phyloP scores from a whole-genome alignment of 345 rosid species.

The Angophora floribunda region DNA sequence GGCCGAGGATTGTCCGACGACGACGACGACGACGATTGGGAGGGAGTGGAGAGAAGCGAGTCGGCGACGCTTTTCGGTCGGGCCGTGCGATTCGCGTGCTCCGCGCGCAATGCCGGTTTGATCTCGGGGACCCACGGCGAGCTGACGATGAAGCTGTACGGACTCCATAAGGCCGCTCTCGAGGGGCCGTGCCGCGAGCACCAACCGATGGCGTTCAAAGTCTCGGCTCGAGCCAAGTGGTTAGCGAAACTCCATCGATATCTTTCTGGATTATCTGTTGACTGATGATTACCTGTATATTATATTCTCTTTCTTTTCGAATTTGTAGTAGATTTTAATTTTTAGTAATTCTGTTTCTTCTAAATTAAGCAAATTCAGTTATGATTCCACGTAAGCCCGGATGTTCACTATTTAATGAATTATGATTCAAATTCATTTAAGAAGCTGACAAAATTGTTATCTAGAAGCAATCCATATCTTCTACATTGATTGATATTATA shows the following conservation, averaged over 20 bases:
- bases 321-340: neutral
- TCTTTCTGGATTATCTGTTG: neutral
- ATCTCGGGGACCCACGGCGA: constrained; percentile 3
- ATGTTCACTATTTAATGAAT: too few relatives aligned
- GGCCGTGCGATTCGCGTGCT: constrained; percentile 25
- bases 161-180: constrained; percentile 44
- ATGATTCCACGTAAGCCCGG: neutral
- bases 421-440: neutral
- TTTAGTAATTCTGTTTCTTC: neutral
- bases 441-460: neutral
- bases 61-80: constrained; percentile 29
- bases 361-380: too few relatives aligned
- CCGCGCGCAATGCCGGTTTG: constrained; percentile 7
- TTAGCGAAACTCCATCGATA: neutral
- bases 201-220: constrained; percentile 28
- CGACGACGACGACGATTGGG: constrained; percentile 33
- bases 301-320: neutral
- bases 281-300: neutral
- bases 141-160: constrained; percentile 24
- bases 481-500: neutral
- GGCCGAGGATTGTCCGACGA: neutral
- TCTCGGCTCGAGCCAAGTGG: constrained; percentile 53
- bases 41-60: constrained; percentile 36
- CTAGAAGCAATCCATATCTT: neutral
- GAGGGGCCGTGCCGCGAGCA: constrained; percentile 42